Conservation (phyloP, 2,329 filamentous ascomycete genomes). For the Clonostachys sp. region DNA sequence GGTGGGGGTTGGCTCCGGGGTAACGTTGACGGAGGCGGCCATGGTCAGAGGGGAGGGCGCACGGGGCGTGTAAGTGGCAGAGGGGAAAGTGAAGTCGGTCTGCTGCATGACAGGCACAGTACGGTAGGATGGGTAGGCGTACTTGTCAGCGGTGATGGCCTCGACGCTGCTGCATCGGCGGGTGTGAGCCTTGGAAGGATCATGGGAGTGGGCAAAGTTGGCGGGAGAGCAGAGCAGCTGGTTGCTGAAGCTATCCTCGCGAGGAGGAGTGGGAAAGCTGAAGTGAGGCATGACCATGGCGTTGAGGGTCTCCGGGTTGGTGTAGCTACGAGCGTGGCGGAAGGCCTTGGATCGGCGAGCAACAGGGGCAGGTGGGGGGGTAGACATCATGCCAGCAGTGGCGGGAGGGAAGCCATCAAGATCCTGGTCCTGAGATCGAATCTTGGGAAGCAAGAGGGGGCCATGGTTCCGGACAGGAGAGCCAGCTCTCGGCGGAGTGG, state of each 20-base stretch:
- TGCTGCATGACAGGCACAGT: conserved; percentile 52
- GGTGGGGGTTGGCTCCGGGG: conserved; percentile 39
- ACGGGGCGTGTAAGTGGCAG: conserved; percentile 35
- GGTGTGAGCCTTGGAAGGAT: conserved; percentile 19
- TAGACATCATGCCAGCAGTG: conserved; percentile 17
- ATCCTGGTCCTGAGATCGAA: conserved; percentile 78
- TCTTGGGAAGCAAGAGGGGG: conserved; percentile 78
- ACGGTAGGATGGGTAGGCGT: conserved; percentile 81
- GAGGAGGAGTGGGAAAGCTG: conserved; percentile 29
- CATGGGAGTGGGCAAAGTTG: conserved; percentile 34
- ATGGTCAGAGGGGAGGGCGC: conserved; percentile 38
- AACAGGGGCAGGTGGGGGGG: conserved; percentile 9
- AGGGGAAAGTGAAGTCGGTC: conserved; percentile 37
- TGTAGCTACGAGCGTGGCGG: conserved; percentile 51
- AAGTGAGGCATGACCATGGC: conserved; percentile 26
- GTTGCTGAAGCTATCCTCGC: conserved; percentile 18
- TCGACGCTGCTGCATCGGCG: conserved; percentile 64
- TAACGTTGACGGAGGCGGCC: conserved; percentile 22
- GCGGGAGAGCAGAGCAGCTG: conserved; percentile 66
- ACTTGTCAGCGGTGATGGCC: conserved; percentile 60
- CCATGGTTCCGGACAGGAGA: conserved; percentile 76
- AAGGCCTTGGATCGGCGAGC: background rate
- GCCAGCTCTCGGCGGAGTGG: conserved; percentile 60
- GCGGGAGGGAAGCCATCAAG: conserved; percentile 51
- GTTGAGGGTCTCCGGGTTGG: conserved; percentile 53